Conservation (phyloP, 441 rosid genomes). For the Kokia cookei region DNA sequence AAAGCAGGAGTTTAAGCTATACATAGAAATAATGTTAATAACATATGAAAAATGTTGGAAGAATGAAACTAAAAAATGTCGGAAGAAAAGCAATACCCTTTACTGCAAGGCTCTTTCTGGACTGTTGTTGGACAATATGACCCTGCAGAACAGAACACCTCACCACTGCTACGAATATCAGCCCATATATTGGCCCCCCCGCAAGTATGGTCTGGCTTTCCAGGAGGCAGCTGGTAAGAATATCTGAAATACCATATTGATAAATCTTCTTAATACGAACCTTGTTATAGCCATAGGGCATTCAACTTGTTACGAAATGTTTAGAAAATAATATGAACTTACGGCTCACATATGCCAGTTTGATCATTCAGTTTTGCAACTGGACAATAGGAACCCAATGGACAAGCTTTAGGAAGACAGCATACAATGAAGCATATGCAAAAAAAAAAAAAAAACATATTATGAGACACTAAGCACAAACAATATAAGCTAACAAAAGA, state of each 20-base stretch:
- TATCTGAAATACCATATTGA: conserved; percentile 49
- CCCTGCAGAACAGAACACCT: conserved; percentile 82
- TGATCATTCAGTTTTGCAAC: conserved; percentile 41
- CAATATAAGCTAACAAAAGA: not conserved
- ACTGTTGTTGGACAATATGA: conserved; percentile 78
- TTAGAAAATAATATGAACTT: conserved; percentile 20
- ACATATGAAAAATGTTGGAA: not conserved
- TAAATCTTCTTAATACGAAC: not conserved
- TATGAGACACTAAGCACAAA: not conserved
- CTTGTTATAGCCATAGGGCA: not conserved
- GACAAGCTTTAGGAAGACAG: conserved; percentile 50
- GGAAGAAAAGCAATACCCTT: conserved; percentile 53
- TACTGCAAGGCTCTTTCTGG: conserved; percentile 44
- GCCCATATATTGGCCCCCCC: conserved; percentile 97
- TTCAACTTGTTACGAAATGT: not conserved
- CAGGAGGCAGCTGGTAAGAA: conserved; percentile 67
- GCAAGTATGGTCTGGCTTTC: conserved; percentile 69
- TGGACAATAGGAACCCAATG: conserved; percentile 65
- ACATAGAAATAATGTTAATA: not conserved
- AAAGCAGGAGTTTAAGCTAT: not conserved
- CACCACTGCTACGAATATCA: conserved; percentile 47
- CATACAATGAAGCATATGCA: not conserved
- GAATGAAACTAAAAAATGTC: not conserved
- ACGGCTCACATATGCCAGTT: conserved; percentile 72
- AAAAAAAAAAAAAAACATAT: not conserved